These are phyloP conservation scores for Kandelia obovata DNA, from an alignment of 345 rosid genomes.

Conservation along the genomic window DNA sequence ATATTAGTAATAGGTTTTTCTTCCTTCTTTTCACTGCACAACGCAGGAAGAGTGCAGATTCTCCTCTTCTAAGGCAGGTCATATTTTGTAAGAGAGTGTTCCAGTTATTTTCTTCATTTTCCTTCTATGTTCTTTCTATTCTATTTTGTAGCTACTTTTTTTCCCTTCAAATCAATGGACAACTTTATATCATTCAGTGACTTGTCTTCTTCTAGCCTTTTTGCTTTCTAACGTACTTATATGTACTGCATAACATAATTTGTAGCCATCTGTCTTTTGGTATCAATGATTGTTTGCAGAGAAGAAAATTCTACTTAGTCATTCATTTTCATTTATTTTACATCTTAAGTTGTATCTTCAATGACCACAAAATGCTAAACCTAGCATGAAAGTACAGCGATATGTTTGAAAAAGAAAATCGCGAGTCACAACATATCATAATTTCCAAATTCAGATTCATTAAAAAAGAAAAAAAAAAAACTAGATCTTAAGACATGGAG, in stretches of 20 bases:
- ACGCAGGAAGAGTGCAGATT: too few species aligned
- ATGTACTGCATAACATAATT: not conserved
- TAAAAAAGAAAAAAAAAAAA: too few species aligned
- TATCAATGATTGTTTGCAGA: not conserved
- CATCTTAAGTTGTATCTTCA: not conserved
- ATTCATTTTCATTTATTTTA: not conserved
- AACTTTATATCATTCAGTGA: too few species aligned
- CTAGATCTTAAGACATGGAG: not conserved
- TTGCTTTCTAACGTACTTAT: not conserved
- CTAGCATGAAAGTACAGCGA: too few species aligned
- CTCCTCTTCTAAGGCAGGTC: too few species aligned
- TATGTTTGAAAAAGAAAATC: not conserved
- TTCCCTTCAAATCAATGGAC: not conserved
- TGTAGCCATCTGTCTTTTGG: not conserved
- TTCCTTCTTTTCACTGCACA: too few species aligned
- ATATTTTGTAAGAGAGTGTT: not conserved
- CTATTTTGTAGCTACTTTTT: not conserved
- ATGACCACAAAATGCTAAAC: not conserved
- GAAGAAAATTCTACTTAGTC: too few species aligned
- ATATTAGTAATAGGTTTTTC: too few species aligned
- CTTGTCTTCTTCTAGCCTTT: too few species aligned
- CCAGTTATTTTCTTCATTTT: not conserved
- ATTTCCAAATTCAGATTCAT: not conserved
- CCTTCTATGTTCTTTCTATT: not conserved
- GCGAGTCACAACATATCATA: not conserved